Evolutionary conservation across 129 eudicot species (phyloP).

Genomic region (Cynara cardunculus): DNA sequence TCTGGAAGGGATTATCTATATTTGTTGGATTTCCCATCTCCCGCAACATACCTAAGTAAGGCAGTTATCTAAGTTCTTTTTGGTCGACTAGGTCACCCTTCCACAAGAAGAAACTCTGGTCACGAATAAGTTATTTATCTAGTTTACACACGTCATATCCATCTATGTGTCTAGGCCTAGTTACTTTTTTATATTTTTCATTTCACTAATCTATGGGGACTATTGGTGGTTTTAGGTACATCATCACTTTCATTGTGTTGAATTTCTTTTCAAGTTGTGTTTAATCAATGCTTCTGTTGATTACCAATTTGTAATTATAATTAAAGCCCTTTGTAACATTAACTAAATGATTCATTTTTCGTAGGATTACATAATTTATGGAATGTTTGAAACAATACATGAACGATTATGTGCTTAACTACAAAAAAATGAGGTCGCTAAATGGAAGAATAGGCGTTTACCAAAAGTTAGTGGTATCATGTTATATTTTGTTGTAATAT

Average conservation of each 20-base stretch:
- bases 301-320: not conserved
- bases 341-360: not conserved
- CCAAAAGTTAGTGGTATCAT: not conserved
- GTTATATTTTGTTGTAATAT: too few species aligned
- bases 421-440: not conserved
- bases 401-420: not conserved
- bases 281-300: not conserved
- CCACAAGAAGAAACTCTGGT: too few species aligned
- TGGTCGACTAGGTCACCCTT: too few species aligned
- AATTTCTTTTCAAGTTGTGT: too few species aligned
- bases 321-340: not conserved
- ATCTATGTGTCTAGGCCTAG: not conserved
- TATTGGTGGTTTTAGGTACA: not conserved
- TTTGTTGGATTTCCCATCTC: too few species aligned
- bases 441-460: not conserved
- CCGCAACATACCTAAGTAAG: too few species aligned
- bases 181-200: not conserved
- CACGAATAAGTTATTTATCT: too few species aligned
- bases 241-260: not conserved
- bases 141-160: not conserved
- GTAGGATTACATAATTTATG: not conserved
- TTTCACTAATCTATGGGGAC: not conserved
- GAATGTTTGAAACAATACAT: not conserved
- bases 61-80: too few species aligned
- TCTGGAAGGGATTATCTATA: not conserved